Evolutionary conservation across 2,329 filamentous ascomycete species (phyloP).

Genomic region (Fusarium avenaceum): DNA sequence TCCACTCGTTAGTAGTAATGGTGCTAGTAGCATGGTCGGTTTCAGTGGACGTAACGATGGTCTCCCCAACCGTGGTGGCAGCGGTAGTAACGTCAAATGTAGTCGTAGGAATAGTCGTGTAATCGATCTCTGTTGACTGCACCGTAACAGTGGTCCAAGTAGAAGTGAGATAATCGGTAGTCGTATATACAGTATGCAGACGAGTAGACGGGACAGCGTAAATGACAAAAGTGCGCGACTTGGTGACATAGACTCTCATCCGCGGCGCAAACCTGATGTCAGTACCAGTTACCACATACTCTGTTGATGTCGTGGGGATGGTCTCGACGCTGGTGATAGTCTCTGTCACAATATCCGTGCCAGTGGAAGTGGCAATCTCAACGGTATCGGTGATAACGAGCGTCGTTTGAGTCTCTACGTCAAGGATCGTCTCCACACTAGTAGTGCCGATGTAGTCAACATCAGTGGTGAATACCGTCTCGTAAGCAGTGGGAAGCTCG

Average conservation of each 20-base stretch:
- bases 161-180: conserved; percentile 5
- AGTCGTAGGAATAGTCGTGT: conserved; percentile 11
- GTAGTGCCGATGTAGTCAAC: conserved; percentile 18
- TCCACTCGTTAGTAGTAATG: conserved; percentile 4
- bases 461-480: conserved; percentile 13
- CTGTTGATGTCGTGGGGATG: conserved; percentile 14
- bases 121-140: conserved; percentile 8
- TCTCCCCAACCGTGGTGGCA: conserved; percentile 5
- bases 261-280: conserved; percentile 4
- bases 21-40: conserved; percentile 5
- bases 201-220: conserved; percentile 11
- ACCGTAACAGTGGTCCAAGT: conserved; percentile 15
- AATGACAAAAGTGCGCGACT: conserved; percentile 17
- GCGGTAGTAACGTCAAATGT: conserved; percentile 11
- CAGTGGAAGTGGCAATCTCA: conserved; percentile 15
- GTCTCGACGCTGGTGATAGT: conserved; percentile 15
- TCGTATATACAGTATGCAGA: conserved; percentile 17
- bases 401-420: conserved; percentile 3
- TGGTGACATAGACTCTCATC: conserved; percentile 10
- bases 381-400: conserved; percentile 9
- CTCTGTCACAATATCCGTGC: conserved; percentile 5
- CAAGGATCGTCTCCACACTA: conserved; percentile 10
- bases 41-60: conserved; percentile 7
- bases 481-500: conserved; percentile 10
- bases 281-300: conserved; percentile 13